Conservation (phyloP, 1,139 yeast genomes). For the Taiozyma sp. region DNA sequence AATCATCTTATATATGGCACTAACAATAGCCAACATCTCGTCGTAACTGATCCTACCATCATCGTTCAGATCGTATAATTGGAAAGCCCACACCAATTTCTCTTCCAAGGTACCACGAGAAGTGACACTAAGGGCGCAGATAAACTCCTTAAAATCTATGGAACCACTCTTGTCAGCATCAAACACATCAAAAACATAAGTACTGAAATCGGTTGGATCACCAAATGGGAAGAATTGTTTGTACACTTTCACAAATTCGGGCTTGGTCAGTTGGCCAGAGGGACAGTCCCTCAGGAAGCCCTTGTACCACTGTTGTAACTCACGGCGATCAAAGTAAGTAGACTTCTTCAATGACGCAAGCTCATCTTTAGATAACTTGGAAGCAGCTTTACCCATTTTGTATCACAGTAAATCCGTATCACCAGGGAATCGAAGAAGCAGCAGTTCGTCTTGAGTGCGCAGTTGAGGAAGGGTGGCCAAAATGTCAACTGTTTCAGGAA, state of each 20-base stretch:
- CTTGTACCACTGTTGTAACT: constrained; percentile 96
- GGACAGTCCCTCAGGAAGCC: constrained; percentile 96
- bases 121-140: constrained; percentile 81
- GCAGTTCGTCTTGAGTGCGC: not conserved
- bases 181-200: constrained; percentile 82
- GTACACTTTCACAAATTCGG: constrained; percentile 87
- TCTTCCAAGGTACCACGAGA: constrained; percentile 88
- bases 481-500: not conserved
- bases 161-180: constrained; percentile 79
- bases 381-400: constrained; percentile 90
- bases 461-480: not conserved
- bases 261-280: constrained; percentile 78
- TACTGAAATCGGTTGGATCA: constrained; percentile 89
- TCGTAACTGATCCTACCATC: constrained; percentile 71
- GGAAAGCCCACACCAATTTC: constrained; percentile 83
- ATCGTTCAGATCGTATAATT: constrained; percentile 75
- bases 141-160: constrained; percentile 91
- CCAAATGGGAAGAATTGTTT: constrained; percentile 99
- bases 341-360: constrained; percentile 76
- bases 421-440: not conserved
- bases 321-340: constrained; percentile 90
- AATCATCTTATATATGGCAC: constrained; percentile 90
- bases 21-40: constrained; percentile 76
- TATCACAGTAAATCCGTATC: not conserved
- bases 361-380: constrained; percentile 90